These are phyloP conservation scores for Hypseocharis bilobata DNA, from an alignment of 441 rosid species.

Conservation along the genomic window DNA sequence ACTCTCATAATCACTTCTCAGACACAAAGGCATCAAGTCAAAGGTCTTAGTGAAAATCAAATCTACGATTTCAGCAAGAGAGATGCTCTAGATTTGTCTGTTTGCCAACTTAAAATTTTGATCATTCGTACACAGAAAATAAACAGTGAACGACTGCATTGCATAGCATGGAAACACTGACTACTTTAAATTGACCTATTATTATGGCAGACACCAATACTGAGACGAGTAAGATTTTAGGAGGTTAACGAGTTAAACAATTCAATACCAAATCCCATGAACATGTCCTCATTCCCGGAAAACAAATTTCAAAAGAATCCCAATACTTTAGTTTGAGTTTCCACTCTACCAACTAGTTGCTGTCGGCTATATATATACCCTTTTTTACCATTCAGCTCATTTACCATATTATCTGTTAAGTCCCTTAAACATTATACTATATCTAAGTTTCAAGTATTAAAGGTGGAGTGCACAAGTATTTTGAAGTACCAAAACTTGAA, in stretches of 20 bases:
- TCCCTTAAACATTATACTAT: neutral
- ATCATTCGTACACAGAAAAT: neutral
- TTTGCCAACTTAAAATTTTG: neutral
- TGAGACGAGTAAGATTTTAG: too few species aligned
- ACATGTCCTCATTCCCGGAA: too few species aligned
- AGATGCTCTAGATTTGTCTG: neutral
- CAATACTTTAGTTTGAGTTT: too few species aligned
- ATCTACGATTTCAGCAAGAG: neutral
- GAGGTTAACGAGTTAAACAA: too few species aligned
- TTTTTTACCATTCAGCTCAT: neutral
- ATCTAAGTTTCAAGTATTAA: neutral
- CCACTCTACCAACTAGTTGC: neutral
- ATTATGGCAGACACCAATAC: neutral
- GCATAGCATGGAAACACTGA: neutral
- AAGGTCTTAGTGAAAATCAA: neutral
- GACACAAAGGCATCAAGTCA: neutral
- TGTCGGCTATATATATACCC: neutral
- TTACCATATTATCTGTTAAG: neutral
- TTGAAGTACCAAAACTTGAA: constrained; percentile 3
- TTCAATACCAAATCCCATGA: too few species aligned
- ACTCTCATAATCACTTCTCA: neutral
- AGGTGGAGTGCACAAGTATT: neutral
- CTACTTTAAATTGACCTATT: neutral
- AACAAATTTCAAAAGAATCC: too few species aligned
- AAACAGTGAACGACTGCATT: neutral